Conservation (phyloP, 306 rosid species). For the Quercus gilva region DNA sequence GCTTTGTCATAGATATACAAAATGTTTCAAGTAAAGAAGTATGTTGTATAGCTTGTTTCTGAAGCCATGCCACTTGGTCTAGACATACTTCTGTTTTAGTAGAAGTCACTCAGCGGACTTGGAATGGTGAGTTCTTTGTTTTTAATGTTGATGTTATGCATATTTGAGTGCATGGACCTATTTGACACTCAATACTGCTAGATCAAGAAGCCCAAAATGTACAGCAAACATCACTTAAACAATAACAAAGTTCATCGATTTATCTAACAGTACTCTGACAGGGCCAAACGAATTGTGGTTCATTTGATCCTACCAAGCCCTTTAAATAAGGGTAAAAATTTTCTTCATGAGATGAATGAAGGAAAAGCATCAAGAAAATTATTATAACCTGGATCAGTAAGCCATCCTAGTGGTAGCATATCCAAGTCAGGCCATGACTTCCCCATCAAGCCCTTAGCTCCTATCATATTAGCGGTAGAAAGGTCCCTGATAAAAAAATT, state of each 20-base stretch:
- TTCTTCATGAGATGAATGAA: not conserved
- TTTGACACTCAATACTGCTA: not conserved
- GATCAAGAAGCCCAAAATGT: not conserved
- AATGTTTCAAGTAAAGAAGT: not conserved
- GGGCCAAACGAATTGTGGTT: not conserved
- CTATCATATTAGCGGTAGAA: slow-evolving; percentile 69
- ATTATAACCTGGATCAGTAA: slow-evolving; percentile 66
- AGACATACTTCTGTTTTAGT: not conserved
- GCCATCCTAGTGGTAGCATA: slow-evolving; percentile 97
- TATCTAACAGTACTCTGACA: not conserved
- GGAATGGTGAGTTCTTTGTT: not conserved
- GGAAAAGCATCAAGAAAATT: slow-evolving; percentile 4
- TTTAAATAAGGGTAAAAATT: not conserved
- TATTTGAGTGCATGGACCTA: not conserved
- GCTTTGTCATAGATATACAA: slow-evolving; percentile 2
- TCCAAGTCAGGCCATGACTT: slow-evolving; percentile 99
- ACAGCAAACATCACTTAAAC: not conserved
- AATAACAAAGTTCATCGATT: not conserved
- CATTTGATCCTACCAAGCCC: slow-evolving; percentile 1
- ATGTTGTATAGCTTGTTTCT: not conserved
- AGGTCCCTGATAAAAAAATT: slow-evolving; percentile 57
- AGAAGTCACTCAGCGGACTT: not conserved
- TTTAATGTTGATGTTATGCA: not conserved
- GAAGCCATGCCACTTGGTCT: not conserved
- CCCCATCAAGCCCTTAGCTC: slow-evolving; percentile 70